Evolutionary conservation across 768 basidiomycete species (phyloP).

Genomic region (Lactifluus pinguis): DNA sequence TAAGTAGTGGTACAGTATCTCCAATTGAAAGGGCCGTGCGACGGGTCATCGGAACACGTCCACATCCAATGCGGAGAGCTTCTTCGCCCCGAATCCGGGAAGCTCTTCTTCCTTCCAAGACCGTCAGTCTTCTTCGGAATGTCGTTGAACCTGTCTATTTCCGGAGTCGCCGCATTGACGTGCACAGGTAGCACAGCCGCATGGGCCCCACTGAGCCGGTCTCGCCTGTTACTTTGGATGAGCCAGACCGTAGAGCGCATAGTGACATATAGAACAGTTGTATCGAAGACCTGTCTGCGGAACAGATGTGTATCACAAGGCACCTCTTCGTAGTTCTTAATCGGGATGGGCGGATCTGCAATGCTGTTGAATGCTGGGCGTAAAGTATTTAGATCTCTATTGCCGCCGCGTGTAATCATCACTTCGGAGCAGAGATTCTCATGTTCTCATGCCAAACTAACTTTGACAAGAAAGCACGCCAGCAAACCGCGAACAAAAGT

Average conservation of each 20-base stretch:
- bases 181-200: conserved; percentile 14
- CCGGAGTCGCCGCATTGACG: background rate
- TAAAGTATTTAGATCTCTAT: background rate
- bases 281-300: background rate
- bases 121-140: background rate
- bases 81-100: background rate
- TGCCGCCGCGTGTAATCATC: background rate
- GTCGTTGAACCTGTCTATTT: background rate
- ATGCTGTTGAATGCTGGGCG: background rate
- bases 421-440: background rate
- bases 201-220: background rate
- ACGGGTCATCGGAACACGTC: background rate
- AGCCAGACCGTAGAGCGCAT: conserved; percentile 4
- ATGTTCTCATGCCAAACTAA: background rate
- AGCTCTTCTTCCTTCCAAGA: background rate
- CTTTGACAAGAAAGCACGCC: background rate
- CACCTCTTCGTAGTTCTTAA: background rate
- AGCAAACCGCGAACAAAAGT: background rate
- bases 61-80: background rate
- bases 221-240: background rate
- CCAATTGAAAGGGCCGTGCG: background rate
- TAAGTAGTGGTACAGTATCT: background rate
- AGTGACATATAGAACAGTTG: conserved; percentile 1
- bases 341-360: background rate
- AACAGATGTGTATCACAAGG: background rate